Evolutionary conservation across 768 basidiomycete genomes (phyloP).

Genomic region (Cystobasidium tubakii): DNA sequence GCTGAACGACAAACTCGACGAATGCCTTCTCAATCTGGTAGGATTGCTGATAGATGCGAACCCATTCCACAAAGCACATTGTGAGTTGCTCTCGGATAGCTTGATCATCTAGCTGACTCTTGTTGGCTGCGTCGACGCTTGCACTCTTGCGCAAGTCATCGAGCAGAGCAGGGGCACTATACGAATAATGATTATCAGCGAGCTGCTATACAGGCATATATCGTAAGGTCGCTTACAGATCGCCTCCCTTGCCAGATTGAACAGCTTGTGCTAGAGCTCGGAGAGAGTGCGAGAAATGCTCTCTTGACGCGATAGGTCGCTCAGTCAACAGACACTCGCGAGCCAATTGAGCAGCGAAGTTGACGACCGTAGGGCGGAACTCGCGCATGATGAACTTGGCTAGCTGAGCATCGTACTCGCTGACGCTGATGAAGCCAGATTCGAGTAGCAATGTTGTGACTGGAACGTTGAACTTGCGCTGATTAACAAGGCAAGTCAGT

Average conservation of each 20-base stretch:
- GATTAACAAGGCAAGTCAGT: not conserved
- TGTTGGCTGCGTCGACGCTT: constrained; percentile 39
- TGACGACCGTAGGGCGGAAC: constrained; percentile 67
- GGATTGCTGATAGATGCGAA: constrained; percentile 83
- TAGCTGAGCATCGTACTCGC: constrained; percentile 79
- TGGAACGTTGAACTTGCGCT: constrained; percentile 94
- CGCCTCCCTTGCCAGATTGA: constrained; percentile 70
- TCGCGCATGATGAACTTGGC: constrained; percentile 77
- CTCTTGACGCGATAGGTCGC: constrained; percentile 67
- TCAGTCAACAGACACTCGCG: constrained; percentile 78
- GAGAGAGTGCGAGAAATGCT: constrained; percentile 70
- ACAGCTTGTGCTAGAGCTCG: constrained; percentile 72
- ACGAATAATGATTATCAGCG: not conserved
- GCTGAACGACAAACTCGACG: constrained; percentile 90
- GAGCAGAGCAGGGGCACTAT: constrained; percentile 54
- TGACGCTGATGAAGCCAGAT: constrained; percentile 69
- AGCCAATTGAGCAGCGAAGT: constrained; percentile 74
- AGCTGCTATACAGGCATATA: constrained; percentile 14
- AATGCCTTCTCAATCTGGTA: constrained; percentile 88
- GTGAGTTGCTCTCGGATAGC: constrained; percentile 49
- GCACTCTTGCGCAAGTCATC: constrained; percentile 69
- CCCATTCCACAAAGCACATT: constrained; percentile 63
- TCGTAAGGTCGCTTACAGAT: constrained; percentile 59
- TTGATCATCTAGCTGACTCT: constrained; percentile 39
- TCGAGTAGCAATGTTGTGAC: constrained; percentile 84